Base-by-base conservation (phyloP, 352 stramenopile species). In the Phytophthora cactorum region DNA sequence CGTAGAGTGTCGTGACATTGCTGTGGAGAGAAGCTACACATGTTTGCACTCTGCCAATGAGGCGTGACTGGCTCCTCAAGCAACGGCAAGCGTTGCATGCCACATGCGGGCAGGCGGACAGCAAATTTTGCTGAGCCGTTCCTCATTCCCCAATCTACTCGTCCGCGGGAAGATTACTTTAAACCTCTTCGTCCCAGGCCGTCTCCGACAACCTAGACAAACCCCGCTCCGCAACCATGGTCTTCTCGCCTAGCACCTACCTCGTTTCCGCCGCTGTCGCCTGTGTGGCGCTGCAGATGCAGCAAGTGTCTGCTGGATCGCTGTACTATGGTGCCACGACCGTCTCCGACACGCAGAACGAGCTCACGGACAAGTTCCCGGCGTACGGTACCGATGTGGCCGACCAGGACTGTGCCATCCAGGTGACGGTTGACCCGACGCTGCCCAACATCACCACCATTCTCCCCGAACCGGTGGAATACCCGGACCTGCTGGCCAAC, bases 61-160 rank as follows among this genome's bases (percentile, higher is more conserved):
- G 28, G 41, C 11, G 9, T 44, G 41, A 27, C 55, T 54, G 54
- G 54, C 54, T 61, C 43, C 41, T 39, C 25, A 10, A 44, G 28
- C 27, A 36, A 34, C 54, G 11, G 41, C 41, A 52, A 52, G 52
- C 34, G 34, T 58, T 22, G 52, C 52, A 59, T 59, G 38, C 52
- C 11, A 32, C 32, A n/a, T 52, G 47, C 36, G 27, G 36, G 58
- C 10, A 64, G 46, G 34, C 58, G 36, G 52, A 52, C 58, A 58
- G 47, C 58, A 65, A 64, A 47, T 63, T 38, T n/a, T 31, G 29
- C 31, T 54, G 9, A 46, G 39, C 54, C 25, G 47, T 14, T 47
- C 28, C 41, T 69, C 66, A 73, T 65, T 73, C 29, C n/a, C 59
- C 32, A 73, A 73, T 73, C 57, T 68, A 34, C 66, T 73, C 66